These are phyloP conservation scores for Kwoniella pini DNA, from an alignment of 768 basidiomycete genomes.

Conservation along the genomic window DNA sequence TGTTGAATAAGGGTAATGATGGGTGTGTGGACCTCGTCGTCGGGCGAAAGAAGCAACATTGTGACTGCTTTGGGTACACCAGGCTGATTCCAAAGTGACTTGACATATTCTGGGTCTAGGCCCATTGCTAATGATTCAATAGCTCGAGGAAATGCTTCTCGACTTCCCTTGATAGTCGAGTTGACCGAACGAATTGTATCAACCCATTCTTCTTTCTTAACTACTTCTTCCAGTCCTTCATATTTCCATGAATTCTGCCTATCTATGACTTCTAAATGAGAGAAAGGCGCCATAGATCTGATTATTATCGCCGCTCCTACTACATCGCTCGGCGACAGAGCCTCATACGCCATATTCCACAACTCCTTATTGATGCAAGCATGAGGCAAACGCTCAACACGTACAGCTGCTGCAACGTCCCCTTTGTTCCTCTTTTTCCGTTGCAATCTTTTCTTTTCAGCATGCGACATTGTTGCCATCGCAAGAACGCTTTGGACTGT, in stretches of 20 bases:
- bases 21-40: constrained; percentile 69
- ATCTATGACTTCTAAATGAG: constrained; percentile 67
- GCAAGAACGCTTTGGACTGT: constrained; percentile 43
- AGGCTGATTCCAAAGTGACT: constrained; percentile 62
- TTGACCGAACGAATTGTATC: constrained; percentile 65
- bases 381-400: constrained; percentile 30
- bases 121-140: constrained; percentile 70
- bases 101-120: constrained; percentile 59
- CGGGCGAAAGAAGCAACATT: constrained; percentile 76
- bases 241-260: constrained; percentile 48
- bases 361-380: constrained; percentile 61
- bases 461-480: constrained; percentile 30
- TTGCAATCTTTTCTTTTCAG: constrained; percentile 35
- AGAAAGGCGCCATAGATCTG: constrained; percentile 62
- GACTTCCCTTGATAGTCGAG: constrained; percentile 61
- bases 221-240: constrained; percentile 35
- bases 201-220: constrained; percentile 45
- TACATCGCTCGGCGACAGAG: constrained; percentile 63
- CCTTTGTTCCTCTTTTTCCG: constrained; percentile 13
- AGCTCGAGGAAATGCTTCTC: constrained; percentile 65
- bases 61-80: constrained; percentile 66
- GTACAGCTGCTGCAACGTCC: constrained; percentile 16
- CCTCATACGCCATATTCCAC: constrained; percentile 70
- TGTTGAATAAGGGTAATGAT: constrained; percentile 79
- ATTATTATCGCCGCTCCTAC: constrained; percentile 66